Percentiles rank a stretch among this genome's conserved stretches.
phyloP scores from a whole-genome alignment of 2,329 filamentous ascomycete genomes.

The Cladosporium velox region DNA sequence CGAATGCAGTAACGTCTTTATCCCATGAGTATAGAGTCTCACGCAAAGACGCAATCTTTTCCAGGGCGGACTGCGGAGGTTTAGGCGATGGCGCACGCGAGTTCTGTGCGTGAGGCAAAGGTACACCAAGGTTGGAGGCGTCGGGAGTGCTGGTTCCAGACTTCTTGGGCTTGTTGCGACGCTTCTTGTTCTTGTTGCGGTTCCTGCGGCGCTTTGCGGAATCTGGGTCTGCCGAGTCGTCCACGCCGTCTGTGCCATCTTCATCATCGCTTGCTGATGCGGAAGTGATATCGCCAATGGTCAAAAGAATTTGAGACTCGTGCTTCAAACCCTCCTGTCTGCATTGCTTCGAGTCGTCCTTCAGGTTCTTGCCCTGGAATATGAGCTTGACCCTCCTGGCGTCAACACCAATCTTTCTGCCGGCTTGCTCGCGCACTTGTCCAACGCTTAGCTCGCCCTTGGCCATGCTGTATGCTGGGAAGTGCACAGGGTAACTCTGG shows the following conservation, averaged over 20 bases:
- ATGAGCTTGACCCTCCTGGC: constrained; percentile 64
- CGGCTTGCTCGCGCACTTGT: constrained; percentile 68
- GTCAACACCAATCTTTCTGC: constrained; percentile 64
- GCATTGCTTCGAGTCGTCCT: constrained; percentile 60
- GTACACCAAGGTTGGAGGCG: constrained; percentile 40
- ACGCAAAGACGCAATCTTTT: constrained; percentile 68
- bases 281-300: constrained; percentile 56
- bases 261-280: constrained; percentile 44
- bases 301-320: constrained; percentile 64
- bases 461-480: constrained; percentile 73
- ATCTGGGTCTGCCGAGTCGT: constrained; percentile 34
- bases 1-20: constrained; percentile 66
- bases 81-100: constrained; percentile 44
- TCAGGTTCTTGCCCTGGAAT: constrained; percentile 72
- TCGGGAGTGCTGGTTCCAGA: constrained; percentile 38
- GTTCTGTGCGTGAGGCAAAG: constrained; percentile 34
- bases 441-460: constrained; percentile 69
- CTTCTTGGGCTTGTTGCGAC: constrained; percentile 43
- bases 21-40: constrained; percentile 65
- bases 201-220: constrained; percentile 44
- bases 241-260: constrained; percentile 40
- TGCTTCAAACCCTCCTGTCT: constrained; percentile 59
- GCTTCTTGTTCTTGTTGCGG: constrained; percentile 48
- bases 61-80: constrained; percentile 50
- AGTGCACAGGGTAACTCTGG: constrained; percentile 67